These are phyloP conservation scores for Fraxinus albicans DNA, from an alignment of 305 asterid genomes.

Conservation along the genomic window DNA sequence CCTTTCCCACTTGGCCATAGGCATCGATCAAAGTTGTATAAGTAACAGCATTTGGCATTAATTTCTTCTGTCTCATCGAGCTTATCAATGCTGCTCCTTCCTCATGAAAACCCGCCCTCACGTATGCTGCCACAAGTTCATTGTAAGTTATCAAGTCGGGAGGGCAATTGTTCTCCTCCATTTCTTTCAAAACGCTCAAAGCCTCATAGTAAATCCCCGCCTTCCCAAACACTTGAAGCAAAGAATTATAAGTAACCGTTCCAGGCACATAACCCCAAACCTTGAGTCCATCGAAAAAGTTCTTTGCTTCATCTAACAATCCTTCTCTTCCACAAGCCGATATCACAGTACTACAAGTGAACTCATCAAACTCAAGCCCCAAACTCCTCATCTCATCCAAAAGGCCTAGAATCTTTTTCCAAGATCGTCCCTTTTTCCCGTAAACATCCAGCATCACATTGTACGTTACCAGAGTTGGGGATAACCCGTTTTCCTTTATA, in stretches of 20 bases:
- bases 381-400: conserved; percentile 70
- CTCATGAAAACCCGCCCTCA: conserved; percentile 80
- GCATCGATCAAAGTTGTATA: conserved; percentile 94
- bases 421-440: conserved; percentile 80
- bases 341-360: conserved; percentile 92
- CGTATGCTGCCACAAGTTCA: conserved; percentile 85
- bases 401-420: conserved; percentile 65
- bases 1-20: conserved; percentile 81
- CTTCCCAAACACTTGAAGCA: conserved; percentile 89
- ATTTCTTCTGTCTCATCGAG: conserved; percentile 72
- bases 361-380: conserved; percentile 81
- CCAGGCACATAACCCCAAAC: conserved; percentile 69
- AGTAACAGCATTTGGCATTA: conserved; percentile 80
- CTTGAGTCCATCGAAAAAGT: conserved; percentile 67
- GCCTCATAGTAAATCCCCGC: conserved; percentile 82
- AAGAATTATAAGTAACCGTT: conserved; percentile 75
- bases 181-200: conserved; percentile 67
- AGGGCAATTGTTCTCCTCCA: conserved; percentile 84
- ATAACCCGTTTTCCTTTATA: conserved; percentile 54
- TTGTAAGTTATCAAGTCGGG: conserved; percentile 85
- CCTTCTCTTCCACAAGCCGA: conserved; percentile 95
- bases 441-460: conserved; percentile 94
- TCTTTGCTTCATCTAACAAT: conserved; percentile 75
- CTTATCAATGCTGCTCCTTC: conserved; percentile 73
- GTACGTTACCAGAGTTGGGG: conserved; percentile 76